Evolutionary conservation across 768 basidiomycete species (phyloP), one percentile per base, ranked within the genome.

Genomic region (Mrakia gelida): DNA sequence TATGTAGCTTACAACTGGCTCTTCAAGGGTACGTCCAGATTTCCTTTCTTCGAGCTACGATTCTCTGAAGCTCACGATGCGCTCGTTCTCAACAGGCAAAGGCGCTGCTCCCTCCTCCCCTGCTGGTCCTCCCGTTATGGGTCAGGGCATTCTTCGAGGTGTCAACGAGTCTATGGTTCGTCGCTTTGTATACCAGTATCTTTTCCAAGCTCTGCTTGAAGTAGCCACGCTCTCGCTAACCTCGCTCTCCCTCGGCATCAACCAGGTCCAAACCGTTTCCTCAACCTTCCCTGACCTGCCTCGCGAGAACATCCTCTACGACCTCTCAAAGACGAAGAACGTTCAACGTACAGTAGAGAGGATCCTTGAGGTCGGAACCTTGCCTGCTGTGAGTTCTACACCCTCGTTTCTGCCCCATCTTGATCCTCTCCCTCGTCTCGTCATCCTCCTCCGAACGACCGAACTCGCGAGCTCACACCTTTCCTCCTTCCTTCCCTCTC

Each of bases 1-100:
- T 78, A 78, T 21, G 45, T 68, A 16, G 77, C 72, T 16, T 78
- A 78, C 72, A 63, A 72, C 34, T 78, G 77, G 77, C 32, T 78
- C 43, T 73, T 68, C 62, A 73, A 73, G 21, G 45, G 77, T 78
- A 7, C 16, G n/a, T 15, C 32, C 54, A 5, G 32, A 5, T 26
- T 8, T 18, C 34, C 3, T 56, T 30, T 16, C 34, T 16, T 52
- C 16, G 2, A 10, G 7, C 52, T 21, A 38, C 38, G 3, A 52
- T 18, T 56, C 28, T 26, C 43, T 45, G 15, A 30, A 23, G 32
- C 54, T 45, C 30, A 9, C 45, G 28, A 34, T 41, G 0, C n/a
- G 13, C 56, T 56, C 72, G 26, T 16, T 21, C 26, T 11, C n/a
- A 32, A 28, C 28, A 56, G 26, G n/a, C 30, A 30, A 43, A 15